These are phyloP conservation scores for Fusarium haematococcum DNA, from an alignment of 2,329 filamentous ascomycete genomes.

Conservation along the genomic window DNA sequence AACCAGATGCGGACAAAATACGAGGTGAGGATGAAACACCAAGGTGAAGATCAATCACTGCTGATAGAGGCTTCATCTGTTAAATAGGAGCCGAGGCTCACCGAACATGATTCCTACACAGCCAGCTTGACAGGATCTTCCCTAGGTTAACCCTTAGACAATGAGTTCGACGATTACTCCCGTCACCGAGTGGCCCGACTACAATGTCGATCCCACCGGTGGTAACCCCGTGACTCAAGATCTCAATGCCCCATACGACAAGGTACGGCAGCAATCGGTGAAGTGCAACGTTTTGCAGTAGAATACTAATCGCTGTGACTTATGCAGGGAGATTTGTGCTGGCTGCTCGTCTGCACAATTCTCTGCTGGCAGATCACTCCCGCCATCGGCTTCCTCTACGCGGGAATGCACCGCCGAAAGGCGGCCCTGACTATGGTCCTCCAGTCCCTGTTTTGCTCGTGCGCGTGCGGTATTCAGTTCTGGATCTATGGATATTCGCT, in stretches of 20 bases:
- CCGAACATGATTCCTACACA: not conserved
- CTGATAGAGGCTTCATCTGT: not conserved
- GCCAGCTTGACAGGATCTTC: not conserved
- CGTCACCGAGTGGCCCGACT: conserved; percentile 57
- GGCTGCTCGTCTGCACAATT: conserved; percentile 54
- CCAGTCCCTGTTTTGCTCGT: conserved; percentile 60
- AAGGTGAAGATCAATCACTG: conserved; percentile 2
- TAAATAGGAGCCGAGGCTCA: conserved; percentile 8
- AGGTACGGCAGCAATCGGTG: conserved; percentile 38
- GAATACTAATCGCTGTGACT: conserved; percentile 1
- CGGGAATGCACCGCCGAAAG: conserved; percentile 53
- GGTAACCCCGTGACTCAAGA: conserved; percentile 58
- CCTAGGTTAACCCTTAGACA: not conserved
- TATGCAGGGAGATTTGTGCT: conserved; percentile 55
- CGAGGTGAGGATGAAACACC: conserved; percentile 21
- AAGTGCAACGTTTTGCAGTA: fast-evolving
- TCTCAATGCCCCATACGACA: conserved; percentile 58
- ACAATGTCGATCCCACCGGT: conserved; percentile 52
- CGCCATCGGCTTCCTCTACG: conserved; percentile 55
- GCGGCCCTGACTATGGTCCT: conserved; percentile 59
- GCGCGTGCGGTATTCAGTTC: conserved; percentile 58
- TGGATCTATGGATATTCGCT: conserved; percentile 61
- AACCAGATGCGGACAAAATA: conserved; percentile 19
- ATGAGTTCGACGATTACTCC: conserved; percentile 36
- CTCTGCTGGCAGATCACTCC: conserved; percentile 55